Base-by-base conservation (phyloP, 2,329 filamentous ascomycete genomes). In the Penicillium sp. region DNA sequence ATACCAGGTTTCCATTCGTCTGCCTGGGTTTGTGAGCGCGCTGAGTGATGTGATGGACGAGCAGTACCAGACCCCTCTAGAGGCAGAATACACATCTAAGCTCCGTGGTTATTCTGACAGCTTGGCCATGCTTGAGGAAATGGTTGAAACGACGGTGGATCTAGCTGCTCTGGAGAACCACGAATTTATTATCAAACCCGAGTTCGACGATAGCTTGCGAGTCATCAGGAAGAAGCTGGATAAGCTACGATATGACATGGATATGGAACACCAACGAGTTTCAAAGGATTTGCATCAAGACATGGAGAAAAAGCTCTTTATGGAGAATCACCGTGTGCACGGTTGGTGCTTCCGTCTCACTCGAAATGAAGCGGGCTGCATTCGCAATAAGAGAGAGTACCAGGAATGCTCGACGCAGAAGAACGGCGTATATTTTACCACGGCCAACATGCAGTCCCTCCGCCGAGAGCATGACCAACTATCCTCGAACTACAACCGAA, bases 361-460 rank as follows among this genome's bases (percentile, higher is more conserved):
- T 3, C 84, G 94, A 56, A 93, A 80, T 56, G 94, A 99, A 77
- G 91, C 94, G 1, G 88, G 89, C 16, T 95, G 90, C 67, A 99
- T 99, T 66, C 88, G 94, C 59, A 95, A 95, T 75, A 96, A 94
- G 70, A 87, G 85, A 57, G 82, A 86, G 48, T 99, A 97, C 67
- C 89, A 93, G 67, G 94, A 99, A 74, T 96, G 92, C 72, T 96
- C 92, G 0, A 99, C 95, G 0, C 94, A 97, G 76, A 99, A 99
- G 82, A 99, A 97, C 72, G 94, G 94, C 42, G 94, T 97, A 53
- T 99, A 94, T 78, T 99, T 99, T 74, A 97, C 94, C 1, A 99
- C 94, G 4, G 86, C 85, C 52, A 86, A 83, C 32, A 81, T 99
- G 66, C 88, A 92, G 69, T 82, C 86, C 26, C 84, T 92, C 66